Conservation (phyloP, 805 yeast genomes). For the Saccharomycopsis schoenii region DNA sequence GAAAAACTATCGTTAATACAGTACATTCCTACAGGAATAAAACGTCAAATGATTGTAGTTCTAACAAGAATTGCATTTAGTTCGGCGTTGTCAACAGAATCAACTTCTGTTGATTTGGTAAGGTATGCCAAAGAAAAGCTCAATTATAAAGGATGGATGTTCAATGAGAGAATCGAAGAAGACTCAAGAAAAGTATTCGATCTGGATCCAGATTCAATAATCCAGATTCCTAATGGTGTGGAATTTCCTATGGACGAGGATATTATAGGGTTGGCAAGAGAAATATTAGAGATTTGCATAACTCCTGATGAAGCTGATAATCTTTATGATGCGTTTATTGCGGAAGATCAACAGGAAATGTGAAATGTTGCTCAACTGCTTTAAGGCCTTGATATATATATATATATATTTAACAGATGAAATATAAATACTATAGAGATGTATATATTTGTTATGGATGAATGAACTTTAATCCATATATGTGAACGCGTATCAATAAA, state of each 20-base stretch:
- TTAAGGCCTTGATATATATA: neutral
- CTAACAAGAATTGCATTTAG: conserved; percentile 46
- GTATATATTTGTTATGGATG: too few relatives aligned
- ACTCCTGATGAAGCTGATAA: conserved; percentile 76
- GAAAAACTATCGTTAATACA: conserved; percentile 14
- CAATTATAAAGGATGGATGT: conserved; percentile 23
- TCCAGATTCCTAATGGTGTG: conserved; percentile 42
- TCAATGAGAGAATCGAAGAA: conserved; percentile 33
- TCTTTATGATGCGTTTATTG: conserved; percentile 34
- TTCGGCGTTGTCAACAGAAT: conserved; percentile 34
- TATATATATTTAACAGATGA: too few relatives aligned
- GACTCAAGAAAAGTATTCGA: conserved; percentile 36
- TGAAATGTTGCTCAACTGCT: neutral
- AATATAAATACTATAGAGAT: too few relatives aligned
- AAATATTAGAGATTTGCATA: conserved; percentile 54
- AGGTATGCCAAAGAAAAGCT: conserved; percentile 23
- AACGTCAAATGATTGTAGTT: conserved; percentile 38
- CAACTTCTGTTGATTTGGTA: conserved; percentile 29
- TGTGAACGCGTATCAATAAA: too few relatives aligned
- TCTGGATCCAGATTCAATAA: conserved; percentile 20
- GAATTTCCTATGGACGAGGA: conserved; percentile 54
- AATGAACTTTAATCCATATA: too few relatives aligned
- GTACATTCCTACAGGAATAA: conserved; percentile 25
- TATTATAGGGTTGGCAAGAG: conserved; percentile 60
- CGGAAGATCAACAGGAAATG: conserved; percentile 12